A percentile compares a stretch with the other conserved stretches of the same genome.
phyloP scores from a whole-genome alignment of 148 eudicot genomes.

The Simmondsia chinensis region DNA sequence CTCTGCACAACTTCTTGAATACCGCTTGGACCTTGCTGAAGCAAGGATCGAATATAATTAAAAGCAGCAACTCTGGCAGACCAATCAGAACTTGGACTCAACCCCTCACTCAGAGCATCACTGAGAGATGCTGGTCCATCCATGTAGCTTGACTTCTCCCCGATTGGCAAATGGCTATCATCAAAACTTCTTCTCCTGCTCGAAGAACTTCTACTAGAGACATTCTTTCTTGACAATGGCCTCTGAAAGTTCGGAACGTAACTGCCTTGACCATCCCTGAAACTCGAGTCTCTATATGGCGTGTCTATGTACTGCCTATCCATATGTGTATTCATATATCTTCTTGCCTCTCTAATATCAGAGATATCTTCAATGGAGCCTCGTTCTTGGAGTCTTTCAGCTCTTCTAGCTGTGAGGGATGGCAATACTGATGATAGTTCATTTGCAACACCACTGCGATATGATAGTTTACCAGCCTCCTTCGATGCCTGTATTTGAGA shows the following conservation, averaged over 20 bases:
- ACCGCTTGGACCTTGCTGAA: slow-evolving; percentile 86
- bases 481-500: slow-evolving; percentile 74
- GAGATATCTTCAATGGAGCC: slow-evolving; percentile 42
- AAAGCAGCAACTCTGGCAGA: slow-evolving; percentile 94
- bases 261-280: slow-evolving; percentile 62
- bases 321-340: slow-evolving; percentile 45
- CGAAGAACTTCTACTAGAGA: slow-evolving; percentile 58
- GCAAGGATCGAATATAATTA: slow-evolving; percentile 66
- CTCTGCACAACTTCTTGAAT: slow-evolving; percentile 84
- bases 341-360: slow-evolving; percentile 57
- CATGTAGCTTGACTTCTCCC: slow-evolving; percentile 64
- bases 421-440: slow-evolving; percentile 48
- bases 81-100: slow-evolving; percentile 87
- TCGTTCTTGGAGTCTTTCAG: slow-evolving; percentile 70
- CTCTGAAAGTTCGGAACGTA: slow-evolving; percentile 86
- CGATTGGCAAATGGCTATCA: slow-evolving; percentile 60
- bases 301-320: slow-evolving; percentile 66
- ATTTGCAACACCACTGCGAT: slow-evolving; percentile 37
- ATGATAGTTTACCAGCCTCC: slow-evolving; percentile 55
- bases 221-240: slow-evolving; percentile 78
- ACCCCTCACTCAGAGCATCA: slow-evolving; percentile 90
- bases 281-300: slow-evolving; percentile 50
- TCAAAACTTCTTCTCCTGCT: slow-evolving; percentile 90
- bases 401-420: slow-evolving; percentile 55
- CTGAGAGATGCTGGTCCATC: slow-evolving; percentile 84